These are phyloP conservation scores for Zopfia rhizophila DNA, from an alignment of 2,329 filamentous ascomycete genomes.

Conservation along the genomic window DNA sequence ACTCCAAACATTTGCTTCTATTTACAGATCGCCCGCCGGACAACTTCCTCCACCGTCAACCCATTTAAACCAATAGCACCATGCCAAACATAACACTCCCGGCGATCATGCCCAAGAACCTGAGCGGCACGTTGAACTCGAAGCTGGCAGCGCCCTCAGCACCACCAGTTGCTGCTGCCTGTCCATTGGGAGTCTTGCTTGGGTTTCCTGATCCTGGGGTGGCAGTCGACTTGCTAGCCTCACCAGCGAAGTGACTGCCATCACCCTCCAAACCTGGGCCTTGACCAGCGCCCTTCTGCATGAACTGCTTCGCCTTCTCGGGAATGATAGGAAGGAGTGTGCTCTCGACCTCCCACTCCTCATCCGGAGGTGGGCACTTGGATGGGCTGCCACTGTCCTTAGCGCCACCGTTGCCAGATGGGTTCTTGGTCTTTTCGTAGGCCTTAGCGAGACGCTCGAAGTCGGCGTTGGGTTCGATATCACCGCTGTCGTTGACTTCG, in stretches of 20 bases:
- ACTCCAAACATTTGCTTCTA: background rate
- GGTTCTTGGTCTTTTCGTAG: slow-evolving; percentile 61
- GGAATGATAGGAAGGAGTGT: slow-evolving; percentile 68
- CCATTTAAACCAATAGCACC: slow-evolving; percentile 41
- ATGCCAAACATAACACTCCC: slow-evolving; percentile 45
- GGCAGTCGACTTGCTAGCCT: slow-evolving; percentile 39
- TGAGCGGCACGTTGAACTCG: slow-evolving; percentile 37
- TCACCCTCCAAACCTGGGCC: slow-evolving; percentile 60
- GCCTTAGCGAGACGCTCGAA: slow-evolving; percentile 68
- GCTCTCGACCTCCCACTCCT: slow-evolving; percentile 66
- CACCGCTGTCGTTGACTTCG: slow-evolving; percentile 63
- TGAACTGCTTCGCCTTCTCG: slow-evolving; percentile 63
- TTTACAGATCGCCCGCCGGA: background rate
- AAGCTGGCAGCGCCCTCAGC: slow-evolving; percentile 34
- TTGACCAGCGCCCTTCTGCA: slow-evolving; percentile 64
- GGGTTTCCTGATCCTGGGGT: slow-evolving; percentile 40
- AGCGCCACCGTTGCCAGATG: slow-evolving; percentile 67
- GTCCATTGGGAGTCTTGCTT: slow-evolving; percentile 33
- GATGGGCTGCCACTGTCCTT: slow-evolving; percentile 63
- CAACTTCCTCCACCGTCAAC: slow-evolving; percentile 3
- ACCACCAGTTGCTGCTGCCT: slow-evolving; percentile 12
- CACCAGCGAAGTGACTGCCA: slow-evolving; percentile 45
- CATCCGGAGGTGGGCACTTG: slow-evolving; percentile 63
- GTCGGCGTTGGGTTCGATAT: slow-evolving; percentile 69
- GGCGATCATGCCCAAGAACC: slow-evolving; percentile 41